Base-by-base conservation (phyloP, 495 filamentous ascomycete genomes). In the Astrothelium macrocarpum region DNA sequence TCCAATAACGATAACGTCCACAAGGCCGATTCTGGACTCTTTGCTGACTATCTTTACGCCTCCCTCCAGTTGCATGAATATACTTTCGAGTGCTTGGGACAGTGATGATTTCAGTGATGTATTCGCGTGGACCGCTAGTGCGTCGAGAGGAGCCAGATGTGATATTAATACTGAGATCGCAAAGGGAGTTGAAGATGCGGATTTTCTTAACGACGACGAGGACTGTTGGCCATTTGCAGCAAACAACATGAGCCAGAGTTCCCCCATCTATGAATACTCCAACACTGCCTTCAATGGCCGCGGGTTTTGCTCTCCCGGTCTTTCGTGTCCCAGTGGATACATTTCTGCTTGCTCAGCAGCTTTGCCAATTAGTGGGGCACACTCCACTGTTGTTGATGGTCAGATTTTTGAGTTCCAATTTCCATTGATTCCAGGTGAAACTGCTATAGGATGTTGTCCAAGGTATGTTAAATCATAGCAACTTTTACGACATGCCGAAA, bases 311-410 rank as follows among this genome's bases (percentile, higher is more conserved):
- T 49, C 45, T 49, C 45, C 45, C n/a, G 45, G 45, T 20, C 45
- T 49, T 20, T n/a, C 23, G n/a, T 49, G 45, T n/a, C 45, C 45
- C 45, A 49, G n/a, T 49, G 45, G 45, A 49, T 49, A 49, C 23
- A 49, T n/a, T 49, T 49, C 45, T 20, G 45, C 45, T n/a, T 49
- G 45, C 23, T 49, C 45, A 49, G 45, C 45, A 49, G 45, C 45
- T 49, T 49, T 49, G 1, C n/a, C 23, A 49, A 49, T 0, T 20
- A 49, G n/a, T 49, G 45, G 45, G 16, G 45, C 23, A 20, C 23
- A 12, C 12, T 49, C 45, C 18, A 49, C 45, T 20, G 23, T 49
- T 20, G 45, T n/a, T 49, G n/a, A 20, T 49, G 45, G 45, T 49
- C 45, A 49, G 45, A 49, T 12, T 49, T 49, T 49, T 20, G n/a